Conservation (phyloP, 805 yeast genomes). For the Candida nanaspora region DNA sequence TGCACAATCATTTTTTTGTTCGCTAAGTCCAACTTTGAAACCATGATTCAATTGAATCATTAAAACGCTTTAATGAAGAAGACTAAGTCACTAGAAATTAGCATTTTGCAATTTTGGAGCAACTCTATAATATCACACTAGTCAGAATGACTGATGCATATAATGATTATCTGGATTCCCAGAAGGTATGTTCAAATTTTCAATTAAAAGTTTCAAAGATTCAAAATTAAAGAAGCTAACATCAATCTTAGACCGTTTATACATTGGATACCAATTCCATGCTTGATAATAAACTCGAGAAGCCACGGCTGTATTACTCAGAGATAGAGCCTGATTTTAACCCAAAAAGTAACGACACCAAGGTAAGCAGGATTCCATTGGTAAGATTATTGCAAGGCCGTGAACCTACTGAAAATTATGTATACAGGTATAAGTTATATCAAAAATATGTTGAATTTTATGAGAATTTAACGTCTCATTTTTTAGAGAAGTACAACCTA, state of each 20-base stretch:
- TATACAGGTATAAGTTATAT: conserved; percentile 35
- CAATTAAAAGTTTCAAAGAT: too few relatives aligned
- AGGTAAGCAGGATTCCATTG: conserved; percentile 27
- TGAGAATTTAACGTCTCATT: conserved; percentile 19
- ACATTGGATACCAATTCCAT: conserved; percentile 4
- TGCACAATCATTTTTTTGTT: too few relatives aligned
- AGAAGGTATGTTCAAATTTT: conserved; percentile 14
- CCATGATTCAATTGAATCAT: too few relatives aligned
- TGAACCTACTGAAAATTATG: conserved; percentile 31
- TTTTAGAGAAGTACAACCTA: conserved; percentile 25
- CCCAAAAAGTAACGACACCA: background rate
- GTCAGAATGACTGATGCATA: conserved; percentile 1
- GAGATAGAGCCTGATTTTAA: background rate
- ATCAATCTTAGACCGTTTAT: conserved; percentile 2
- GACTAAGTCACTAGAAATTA: too few relatives aligned
- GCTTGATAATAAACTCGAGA: background rate
- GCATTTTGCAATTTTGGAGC: too few relatives aligned
- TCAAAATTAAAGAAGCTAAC: too few relatives aligned
- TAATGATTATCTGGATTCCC: conserved; percentile 23
- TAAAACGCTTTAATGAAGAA: too few relatives aligned
- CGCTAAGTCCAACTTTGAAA: too few relatives aligned
- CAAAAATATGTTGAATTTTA: conserved; percentile 31
- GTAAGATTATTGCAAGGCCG: conserved; percentile 34
- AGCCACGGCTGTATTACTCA: background rate
- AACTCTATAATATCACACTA: too few relatives aligned